Percentiles rank a stretch among this genome's conserved stretches.
phyloP scores from a whole-genome alignment of 768 basidiomycete species.

The Leucosporidium scottii region DNA sequence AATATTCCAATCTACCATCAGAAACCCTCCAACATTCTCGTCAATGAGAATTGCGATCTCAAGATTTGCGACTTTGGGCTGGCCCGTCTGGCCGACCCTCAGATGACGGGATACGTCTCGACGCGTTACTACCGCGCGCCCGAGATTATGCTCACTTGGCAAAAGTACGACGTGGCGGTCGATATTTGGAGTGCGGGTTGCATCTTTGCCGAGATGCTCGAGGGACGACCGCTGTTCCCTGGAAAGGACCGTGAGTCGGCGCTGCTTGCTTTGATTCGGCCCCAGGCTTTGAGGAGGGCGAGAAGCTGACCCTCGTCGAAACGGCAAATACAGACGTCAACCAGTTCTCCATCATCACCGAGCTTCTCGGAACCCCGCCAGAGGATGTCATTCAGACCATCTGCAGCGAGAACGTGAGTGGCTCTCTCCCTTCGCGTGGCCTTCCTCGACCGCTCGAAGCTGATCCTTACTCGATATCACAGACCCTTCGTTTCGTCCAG shows the following conservation, averaged over 20 bases:
- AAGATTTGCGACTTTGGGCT: slow-evolving; percentile 99
- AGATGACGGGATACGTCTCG: slow-evolving; percentile 99
- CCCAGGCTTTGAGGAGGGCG: neutral
- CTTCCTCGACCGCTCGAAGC: neutral
- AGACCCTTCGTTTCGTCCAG: slow-evolving; percentile 99
- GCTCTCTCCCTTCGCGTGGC: neutral
- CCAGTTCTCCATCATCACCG: slow-evolving; percentile 99
- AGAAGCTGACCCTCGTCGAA: neutral
- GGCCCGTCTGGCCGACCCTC: slow-evolving; percentile 96
- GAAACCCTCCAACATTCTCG: slow-evolving; percentile 99
- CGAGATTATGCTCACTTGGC: slow-evolving; percentile 99
- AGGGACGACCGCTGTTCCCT: slow-evolving; percentile 96
- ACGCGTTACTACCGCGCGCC: slow-evolving; percentile 98
- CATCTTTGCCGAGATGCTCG: slow-evolving; percentile 99
- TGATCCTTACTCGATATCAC: slow-evolving; percentile 10
- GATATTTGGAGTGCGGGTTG: slow-evolving; percentile 99
- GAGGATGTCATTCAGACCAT: slow-evolving; percentile 99
- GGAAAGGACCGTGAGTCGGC: slow-evolving; percentile 89
- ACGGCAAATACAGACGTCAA: slow-evolving; percentile 67
- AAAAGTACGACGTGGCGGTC: slow-evolving; percentile 99
- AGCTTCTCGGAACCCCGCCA: slow-evolving; percentile 93
- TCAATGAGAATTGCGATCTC: slow-evolving; percentile 99
- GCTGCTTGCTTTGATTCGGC: slow-evolving; percentile 11
- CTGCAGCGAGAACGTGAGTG: slow-evolving; percentile 84
- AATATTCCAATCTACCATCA: slow-evolving; percentile 38